Evolutionary conservation across 1,284 basidiomycete genomes (phyloP).

Genomic region (Stygiomarasmius scandens): DNA sequence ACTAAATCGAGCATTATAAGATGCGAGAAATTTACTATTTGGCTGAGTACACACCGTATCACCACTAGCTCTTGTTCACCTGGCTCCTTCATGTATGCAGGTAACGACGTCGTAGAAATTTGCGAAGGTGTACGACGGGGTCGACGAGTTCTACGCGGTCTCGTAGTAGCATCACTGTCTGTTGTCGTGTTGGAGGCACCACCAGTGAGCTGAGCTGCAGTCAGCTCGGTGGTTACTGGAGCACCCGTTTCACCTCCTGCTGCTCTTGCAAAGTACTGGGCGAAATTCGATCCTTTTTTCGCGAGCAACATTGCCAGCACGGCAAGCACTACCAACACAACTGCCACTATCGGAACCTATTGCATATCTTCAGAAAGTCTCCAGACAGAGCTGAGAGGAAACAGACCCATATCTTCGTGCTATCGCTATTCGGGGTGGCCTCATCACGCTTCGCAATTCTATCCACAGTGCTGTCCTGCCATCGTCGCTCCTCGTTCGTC

Average conservation of each 20-base stretch:
- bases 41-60: constrained; percentile 48
- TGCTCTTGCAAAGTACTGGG: constrained; percentile 5
- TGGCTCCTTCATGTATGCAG: constrained; percentile 77
- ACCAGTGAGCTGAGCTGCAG: constrained; percentile 47
- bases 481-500: background rate
- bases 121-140: constrained; percentile 57
- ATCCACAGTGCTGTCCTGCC: background rate
- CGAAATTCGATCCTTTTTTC: constrained; percentile 7
- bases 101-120: constrained; percentile 72
- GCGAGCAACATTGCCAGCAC: background rate
- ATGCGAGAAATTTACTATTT: background rate
- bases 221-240: constrained; percentile 34
- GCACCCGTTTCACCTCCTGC: constrained; percentile 14
- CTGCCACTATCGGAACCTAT: constrained; percentile 14
- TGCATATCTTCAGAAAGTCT: background rate
- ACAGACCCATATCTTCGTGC: constrained; percentile 16
- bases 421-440: constrained; percentile 2
- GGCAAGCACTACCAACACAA: constrained; percentile 9
- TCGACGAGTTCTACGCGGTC: constrained; percentile 47
- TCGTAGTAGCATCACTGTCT: constrained; percentile 14
- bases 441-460: constrained; percentile 3
- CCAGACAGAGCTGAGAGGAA: background rate
- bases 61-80: constrained; percentile 79
- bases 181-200: constrained; percentile 24
- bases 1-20: constrained; percentile 23